Evolutionary conservation across 768 basidiomycete genomes (phyloP).

Genomic region (Goffeauzyma gilvescens): DNA sequence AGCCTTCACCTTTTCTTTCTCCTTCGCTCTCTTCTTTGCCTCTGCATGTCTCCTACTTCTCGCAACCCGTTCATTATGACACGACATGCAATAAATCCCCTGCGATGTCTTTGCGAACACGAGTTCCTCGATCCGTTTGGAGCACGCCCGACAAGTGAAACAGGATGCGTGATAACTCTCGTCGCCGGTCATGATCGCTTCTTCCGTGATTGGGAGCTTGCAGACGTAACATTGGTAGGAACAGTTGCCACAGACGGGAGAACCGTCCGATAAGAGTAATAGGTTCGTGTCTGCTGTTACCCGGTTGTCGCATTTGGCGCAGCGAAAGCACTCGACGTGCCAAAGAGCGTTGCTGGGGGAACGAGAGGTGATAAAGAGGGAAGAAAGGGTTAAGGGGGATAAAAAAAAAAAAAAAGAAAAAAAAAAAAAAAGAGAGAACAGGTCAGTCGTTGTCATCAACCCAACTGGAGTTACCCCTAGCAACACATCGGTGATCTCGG

Average conservation of each 20-base stretch:
- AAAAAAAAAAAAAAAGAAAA: not conserved
- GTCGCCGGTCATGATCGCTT: constrained; percentile 96
- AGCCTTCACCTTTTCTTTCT: constrained; percentile 13
- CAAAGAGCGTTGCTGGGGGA: constrained; percentile 65
- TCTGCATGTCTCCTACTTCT: constrained; percentile 78
- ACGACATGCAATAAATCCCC: constrained; percentile 82
- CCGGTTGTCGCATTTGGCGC: constrained; percentile 79
- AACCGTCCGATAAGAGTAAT: constrained; percentile 87
- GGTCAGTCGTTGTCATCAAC: not conserved
- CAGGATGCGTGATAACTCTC: constrained; percentile 97
- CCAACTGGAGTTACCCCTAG: too few species aligned
- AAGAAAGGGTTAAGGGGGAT: not conserved
- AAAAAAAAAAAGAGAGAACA: not conserved
- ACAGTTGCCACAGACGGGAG: constrained; percentile 47
- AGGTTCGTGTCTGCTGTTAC: constrained; percentile 92
- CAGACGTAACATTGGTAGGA: constrained; percentile 67
- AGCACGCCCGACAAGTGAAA: constrained; percentile 93
- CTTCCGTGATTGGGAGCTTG: constrained; percentile 81
- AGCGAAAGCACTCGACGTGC: constrained; percentile 57
- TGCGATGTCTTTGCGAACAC: constrained; percentile 97
- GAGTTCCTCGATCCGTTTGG: constrained; percentile 84
- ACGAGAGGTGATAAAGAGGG: not conserved
- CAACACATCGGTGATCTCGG: too few species aligned
- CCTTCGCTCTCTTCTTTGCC: constrained; percentile 47
- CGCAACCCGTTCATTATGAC: constrained; percentile 93